These are phyloP conservation scores for Linanthus parryae DNA, from an alignment of 148 eudicot genomes.

Conservation along the genomic window DNA sequence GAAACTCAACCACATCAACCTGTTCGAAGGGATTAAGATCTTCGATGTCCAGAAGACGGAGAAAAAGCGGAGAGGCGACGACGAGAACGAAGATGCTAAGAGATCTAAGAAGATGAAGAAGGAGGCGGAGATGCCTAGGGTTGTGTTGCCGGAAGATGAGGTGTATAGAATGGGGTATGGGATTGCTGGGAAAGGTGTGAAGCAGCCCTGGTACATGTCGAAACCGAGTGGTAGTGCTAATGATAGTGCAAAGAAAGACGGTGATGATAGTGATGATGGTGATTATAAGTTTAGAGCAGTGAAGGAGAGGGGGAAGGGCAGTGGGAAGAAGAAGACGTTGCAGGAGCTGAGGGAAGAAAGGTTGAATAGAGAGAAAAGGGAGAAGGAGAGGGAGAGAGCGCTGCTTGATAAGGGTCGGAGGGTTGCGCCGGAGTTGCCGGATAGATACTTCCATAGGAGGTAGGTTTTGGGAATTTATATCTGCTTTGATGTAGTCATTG, in stretches of 20 bases:
- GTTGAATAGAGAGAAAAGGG: constrained; percentile 74
- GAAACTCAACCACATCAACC: constrained; percentile 68
- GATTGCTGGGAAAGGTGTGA: constrained; percentile 80
- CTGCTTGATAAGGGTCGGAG: constrained; percentile 32
- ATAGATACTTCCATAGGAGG: constrained; percentile 24
- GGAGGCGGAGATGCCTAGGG: constrained; percentile 45
- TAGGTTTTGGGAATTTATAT: too few relatives aligned
- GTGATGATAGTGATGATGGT: constrained; percentile 14
- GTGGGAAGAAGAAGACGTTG: constrained; percentile 54
- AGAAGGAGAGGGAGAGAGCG: constrained; percentile 67
- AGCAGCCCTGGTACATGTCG: constrained; percentile 78
- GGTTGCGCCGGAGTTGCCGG: constrained; percentile 9
- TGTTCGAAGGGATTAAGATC: constrained; percentile 86
- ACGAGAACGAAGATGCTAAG: constrained; percentile 46
- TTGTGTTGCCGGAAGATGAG: constrained; percentile 89
- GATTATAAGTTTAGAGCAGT: not conserved
- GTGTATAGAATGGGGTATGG: constrained; percentile 81
- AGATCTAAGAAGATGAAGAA: constrained; percentile 51
- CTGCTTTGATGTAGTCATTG: too few relatives aligned
- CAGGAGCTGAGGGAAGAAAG: constrained; percentile 86
- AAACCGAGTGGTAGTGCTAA: constrained; percentile 26
- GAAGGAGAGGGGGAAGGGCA: constrained; percentile 14
- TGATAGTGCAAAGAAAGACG: constrained; percentile 12
- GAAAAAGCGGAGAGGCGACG: constrained; percentile 25
- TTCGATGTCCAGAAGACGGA: constrained; percentile 53